phyloP scores from a whole-genome alignment of 495 filamentous ascomycete species.

The Annulohypoxylon stygium region DNA sequence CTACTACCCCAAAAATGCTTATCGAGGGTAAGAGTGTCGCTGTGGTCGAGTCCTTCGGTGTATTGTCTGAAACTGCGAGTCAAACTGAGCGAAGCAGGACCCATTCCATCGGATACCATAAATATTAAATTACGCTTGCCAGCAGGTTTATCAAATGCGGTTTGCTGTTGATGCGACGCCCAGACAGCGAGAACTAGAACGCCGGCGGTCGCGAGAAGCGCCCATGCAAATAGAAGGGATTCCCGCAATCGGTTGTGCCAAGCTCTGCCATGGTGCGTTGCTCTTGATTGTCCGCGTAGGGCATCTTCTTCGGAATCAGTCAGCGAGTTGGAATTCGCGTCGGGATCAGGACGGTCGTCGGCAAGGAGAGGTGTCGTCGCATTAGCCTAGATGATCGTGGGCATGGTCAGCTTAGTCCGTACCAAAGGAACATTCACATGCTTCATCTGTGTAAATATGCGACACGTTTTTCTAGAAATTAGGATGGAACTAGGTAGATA shows the following conservation, averaged over 20 bases:
- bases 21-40: constrained; percentile 83
- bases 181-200: constrained; percentile 81
- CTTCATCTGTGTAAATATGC: not conserved
- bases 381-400: constrained; percentile 33
- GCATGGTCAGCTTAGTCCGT: constrained; percentile 28
- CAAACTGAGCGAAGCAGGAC: constrained; percentile 86
- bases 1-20: constrained; percentile 88
- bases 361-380: constrained; percentile 48
- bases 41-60: constrained; percentile 71
- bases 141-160: constrained; percentile 56
- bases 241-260: constrained; percentile 60
- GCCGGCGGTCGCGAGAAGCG: constrained; percentile 83
- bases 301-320: constrained; percentile 43
- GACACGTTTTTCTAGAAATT: not conserved
- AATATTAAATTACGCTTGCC: constrained; percentile 95
- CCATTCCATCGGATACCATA: constrained; percentile 99
- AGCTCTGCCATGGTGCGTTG: constrained; percentile 39
- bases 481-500: not conserved
- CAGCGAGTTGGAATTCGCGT: constrained; percentile 9
- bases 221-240: constrained; percentile 85
- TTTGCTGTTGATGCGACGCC: constrained; percentile 73
- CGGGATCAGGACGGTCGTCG: constrained; percentile 36
- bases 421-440: constrained; percentile 6
- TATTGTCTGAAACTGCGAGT: constrained; percentile 86
- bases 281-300: constrained; percentile 41